Conservation (phyloP, 2,329 filamentous ascomycete species). For the Colletotrichum caudatum region DNA sequence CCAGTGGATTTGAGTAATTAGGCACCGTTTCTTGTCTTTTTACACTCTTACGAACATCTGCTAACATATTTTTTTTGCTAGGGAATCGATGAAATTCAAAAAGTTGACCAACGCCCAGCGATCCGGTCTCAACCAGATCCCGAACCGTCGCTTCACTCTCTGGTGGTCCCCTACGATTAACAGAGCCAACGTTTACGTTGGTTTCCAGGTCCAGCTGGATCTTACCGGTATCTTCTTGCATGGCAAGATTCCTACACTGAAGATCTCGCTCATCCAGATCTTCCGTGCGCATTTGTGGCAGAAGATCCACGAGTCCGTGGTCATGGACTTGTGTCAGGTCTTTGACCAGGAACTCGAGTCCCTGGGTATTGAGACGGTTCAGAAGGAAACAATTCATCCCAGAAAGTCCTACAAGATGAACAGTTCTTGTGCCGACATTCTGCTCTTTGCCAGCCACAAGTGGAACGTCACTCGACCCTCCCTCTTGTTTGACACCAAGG, state of each 20-base stretch:
- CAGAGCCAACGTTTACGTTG: constrained; percentile 96
- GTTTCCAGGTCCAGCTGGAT: constrained; percentile 99
- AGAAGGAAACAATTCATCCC: constrained; percentile 99
- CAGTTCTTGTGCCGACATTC: constrained; percentile 96
- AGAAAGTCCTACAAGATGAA: constrained; percentile 99
- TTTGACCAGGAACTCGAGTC: constrained; percentile 98
- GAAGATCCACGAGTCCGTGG: constrained; percentile 98
- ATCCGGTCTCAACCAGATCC: constrained; percentile 97
- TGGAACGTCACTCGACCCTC: constrained; percentile 98
- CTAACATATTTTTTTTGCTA: background rate
- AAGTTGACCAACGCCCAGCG: constrained; percentile 97
- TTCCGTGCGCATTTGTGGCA: constrained; percentile 99
- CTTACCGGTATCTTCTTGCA: constrained; percentile 98
- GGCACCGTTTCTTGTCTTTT: fast-evolving
- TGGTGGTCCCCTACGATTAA: constrained; percentile 98
- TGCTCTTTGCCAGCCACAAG: constrained; percentile 97
- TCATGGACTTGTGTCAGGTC: constrained; percentile 99
- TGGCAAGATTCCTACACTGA: constrained; percentile 97
- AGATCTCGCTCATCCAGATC: constrained; percentile 98
- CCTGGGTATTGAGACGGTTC: constrained; percentile 94
- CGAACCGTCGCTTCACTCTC: constrained; percentile 96
- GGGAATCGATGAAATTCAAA: constrained; percentile 91
- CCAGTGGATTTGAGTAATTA: constrained; percentile 4
- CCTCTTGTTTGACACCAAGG: constrained; percentile 94
- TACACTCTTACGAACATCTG: background rate